Percentiles rank a stretch among this genome's conserved stretches.
Evolutionary conservation across 1,284 basidiomycete genomes (phyloP).

Genomic region (Rhodotorula sp.): DNA sequence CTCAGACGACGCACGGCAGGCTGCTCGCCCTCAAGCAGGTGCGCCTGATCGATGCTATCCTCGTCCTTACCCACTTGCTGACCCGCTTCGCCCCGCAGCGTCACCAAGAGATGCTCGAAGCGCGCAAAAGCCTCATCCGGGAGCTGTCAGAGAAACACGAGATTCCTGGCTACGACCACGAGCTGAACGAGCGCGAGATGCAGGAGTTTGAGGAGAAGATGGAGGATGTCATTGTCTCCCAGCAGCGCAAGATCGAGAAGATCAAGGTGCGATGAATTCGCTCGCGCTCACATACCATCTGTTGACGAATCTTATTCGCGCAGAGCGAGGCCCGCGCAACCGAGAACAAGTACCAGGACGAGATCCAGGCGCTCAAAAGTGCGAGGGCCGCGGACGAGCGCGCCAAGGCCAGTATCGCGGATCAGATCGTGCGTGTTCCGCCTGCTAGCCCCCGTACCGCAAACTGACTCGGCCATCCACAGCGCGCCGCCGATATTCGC

Average conservation of each 20-base stretch:
- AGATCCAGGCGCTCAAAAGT: constrained; percentile 42
- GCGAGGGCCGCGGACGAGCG: constrained; percentile 42
- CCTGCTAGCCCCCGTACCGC: constrained; percentile 50
- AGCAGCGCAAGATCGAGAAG: constrained; percentile 36
- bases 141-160: constrained; percentile 66
- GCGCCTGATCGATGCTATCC: constrained; percentile 4
- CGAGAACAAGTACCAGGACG: constrained; percentile 40
- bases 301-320: too few species aligned
- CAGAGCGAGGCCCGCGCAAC: constrained; percentile 39
- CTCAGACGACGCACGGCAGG: constrained; percentile 61
- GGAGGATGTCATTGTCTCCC: constrained; percentile 50
- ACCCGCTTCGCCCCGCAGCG: constrained; percentile 53
- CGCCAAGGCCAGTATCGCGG: constrained; percentile 30
- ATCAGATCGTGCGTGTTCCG: constrained; percentile 42
- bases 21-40: constrained; percentile 60
- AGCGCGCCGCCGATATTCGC: constrained; percentile 23
- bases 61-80: background rate
- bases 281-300: too few species aligned
- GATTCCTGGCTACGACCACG: constrained; percentile 69
- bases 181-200: constrained; percentile 64
- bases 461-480: constrained; percentile 44
- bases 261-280: constrained; percentile 25
- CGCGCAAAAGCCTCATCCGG: constrained; percentile 71
- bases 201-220: constrained; percentile 66
- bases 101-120: constrained; percentile 68